Conservation (phyloP, 305 asterid genomes). For the Fraxinus velutina region DNA sequence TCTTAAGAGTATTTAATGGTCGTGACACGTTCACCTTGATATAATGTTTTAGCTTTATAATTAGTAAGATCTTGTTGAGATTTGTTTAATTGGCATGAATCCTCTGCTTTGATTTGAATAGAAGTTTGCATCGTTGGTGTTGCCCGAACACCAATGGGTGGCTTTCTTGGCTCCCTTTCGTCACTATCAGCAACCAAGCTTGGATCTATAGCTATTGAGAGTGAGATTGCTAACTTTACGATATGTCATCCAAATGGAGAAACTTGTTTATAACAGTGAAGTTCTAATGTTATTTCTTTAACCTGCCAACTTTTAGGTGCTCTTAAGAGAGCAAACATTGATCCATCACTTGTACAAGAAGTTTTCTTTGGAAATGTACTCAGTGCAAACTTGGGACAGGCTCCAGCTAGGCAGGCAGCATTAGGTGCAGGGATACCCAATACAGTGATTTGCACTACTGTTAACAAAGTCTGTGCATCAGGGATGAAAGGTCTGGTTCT, state of each 20-base stretch:
- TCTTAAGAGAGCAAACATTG: constrained; percentile 78
- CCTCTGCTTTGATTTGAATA: constrained; percentile 30
- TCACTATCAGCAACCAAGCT: constrained; percentile 90
- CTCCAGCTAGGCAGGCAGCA: constrained; percentile 97
- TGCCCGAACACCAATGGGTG: constrained; percentile 96
- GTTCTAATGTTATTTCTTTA: constrained; percentile 4
- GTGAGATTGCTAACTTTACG: constrained; percentile 43
- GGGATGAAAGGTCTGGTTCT: constrained; percentile 80
- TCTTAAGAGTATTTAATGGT: constrained; percentile 3
- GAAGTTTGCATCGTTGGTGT: constrained; percentile 98
- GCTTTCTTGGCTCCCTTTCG: constrained; percentile 86
- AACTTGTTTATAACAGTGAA: not conserved
- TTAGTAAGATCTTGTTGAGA: not conserved
- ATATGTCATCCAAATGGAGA: constrained; percentile 6
- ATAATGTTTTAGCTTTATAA: not conserved
- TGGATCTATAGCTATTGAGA: constrained; percentile 81
- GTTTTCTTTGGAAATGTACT: constrained; percentile 92
- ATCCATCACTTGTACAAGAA: constrained; percentile 89
- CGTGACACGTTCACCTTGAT: not conserved
- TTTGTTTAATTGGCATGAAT: constrained; percentile 16
- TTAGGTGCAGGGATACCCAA: constrained; percentile 89
- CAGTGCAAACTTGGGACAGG: constrained; percentile 95
- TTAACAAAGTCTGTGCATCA: constrained; percentile 98
- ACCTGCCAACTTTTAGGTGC: constrained; percentile 58
- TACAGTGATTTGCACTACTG: constrained; percentile 79